Evolutionary conservation across 768 basidiomycete genomes (phyloP).

Genomic region (Podaxis sp.): DNA sequence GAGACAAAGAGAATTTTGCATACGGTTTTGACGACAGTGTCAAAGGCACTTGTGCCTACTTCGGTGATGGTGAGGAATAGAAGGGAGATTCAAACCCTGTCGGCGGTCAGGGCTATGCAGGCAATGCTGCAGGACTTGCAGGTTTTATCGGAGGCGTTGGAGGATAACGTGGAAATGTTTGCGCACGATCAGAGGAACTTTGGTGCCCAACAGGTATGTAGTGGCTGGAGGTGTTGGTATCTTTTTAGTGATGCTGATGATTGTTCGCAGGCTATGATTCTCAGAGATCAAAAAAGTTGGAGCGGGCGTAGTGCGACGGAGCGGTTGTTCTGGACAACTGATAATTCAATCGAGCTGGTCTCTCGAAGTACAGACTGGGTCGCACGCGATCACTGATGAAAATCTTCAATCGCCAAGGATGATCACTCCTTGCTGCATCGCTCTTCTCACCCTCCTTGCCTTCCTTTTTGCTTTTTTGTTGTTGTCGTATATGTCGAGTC

Average conservation of each 20-base stretch:
- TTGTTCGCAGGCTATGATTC: conserved; percentile 78
- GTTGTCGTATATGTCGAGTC: conserved; percentile 11
- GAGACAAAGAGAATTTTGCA: conserved; percentile 93
- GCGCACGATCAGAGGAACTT: conserved; percentile 93
- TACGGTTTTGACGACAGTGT: conserved; percentile 84
- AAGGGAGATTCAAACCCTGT: conserved; percentile 71
- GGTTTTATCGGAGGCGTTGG: conserved; percentile 79
- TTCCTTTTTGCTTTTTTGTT: conserved; percentile 4
- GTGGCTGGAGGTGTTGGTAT: neutral
- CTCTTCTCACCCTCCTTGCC: neutral
- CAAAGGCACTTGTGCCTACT: conserved; percentile 63
- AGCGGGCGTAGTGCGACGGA: conserved; percentile 89
- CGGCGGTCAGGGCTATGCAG: conserved; percentile 78
- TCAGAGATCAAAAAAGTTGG: conserved; percentile 96
- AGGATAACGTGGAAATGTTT: conserved; percentile 89
- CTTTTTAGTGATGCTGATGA: conserved; percentile 2
- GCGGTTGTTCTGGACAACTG: conserved; percentile 88
- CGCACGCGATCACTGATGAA: conserved; percentile 50
- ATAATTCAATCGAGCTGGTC: conserved; percentile 85
- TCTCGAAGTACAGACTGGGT: conserved; percentile 87
- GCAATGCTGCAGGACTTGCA: conserved; percentile 88
- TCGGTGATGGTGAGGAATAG: conserved; percentile 54
- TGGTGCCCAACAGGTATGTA: conserved; percentile 89
- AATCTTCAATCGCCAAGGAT: too few species aligned
- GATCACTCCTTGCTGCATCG: neutral